Evolutionary conservation across 352 stramenopile species (phyloP).

Genomic region (Phytophthora sojae): DNA sequence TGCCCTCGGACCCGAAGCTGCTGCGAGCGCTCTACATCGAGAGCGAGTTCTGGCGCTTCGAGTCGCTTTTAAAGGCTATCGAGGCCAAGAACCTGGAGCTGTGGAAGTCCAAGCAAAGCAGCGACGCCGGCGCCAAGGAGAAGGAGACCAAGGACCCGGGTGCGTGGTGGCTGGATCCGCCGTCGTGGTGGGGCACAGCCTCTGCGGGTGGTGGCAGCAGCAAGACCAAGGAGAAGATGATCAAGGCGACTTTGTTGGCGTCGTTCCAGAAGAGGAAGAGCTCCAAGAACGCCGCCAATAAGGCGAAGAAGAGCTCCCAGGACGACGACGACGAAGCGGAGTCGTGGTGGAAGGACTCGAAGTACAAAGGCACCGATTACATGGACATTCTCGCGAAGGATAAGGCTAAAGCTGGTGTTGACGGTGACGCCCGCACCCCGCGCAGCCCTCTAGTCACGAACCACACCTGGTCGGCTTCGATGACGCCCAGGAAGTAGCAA

Average conservation of each 20-base stretch:
- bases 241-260: constrained; percentile 24
- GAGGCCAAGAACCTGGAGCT: constrained; percentile 76
- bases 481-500: constrained; percentile 30
- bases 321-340: constrained; percentile 29
- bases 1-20: constrained; percentile 72
- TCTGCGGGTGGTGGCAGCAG: constrained; percentile 1
- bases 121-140: constrained; percentile 8
- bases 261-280: constrained; percentile 38
- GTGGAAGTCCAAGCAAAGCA: constrained; percentile 51
- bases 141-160: constrained; percentile 35
- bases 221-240: constrained; percentile 35
- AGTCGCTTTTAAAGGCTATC: constrained; percentile 78
- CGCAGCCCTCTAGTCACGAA: constrained; percentile 47
- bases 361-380: constrained; percentile 79
- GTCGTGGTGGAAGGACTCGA: constrained; percentile 84
- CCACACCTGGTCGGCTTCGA: constrained; percentile 52
- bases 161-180: constrained; percentile 74
- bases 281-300: constrained; percentile 3
- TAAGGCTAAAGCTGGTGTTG: constrained; percentile 10
- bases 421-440: constrained; percentile 29
- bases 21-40: constrained; percentile 78
- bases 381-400: constrained; percentile 41
- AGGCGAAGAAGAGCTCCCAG: constrained; percentile 13
- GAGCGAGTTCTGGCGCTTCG: constrained; percentile 86
- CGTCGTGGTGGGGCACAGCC: constrained; percentile 63